phyloP scores from a whole-genome alignment of 805 yeast species.

The Lachancea quebecensis region DNA sequence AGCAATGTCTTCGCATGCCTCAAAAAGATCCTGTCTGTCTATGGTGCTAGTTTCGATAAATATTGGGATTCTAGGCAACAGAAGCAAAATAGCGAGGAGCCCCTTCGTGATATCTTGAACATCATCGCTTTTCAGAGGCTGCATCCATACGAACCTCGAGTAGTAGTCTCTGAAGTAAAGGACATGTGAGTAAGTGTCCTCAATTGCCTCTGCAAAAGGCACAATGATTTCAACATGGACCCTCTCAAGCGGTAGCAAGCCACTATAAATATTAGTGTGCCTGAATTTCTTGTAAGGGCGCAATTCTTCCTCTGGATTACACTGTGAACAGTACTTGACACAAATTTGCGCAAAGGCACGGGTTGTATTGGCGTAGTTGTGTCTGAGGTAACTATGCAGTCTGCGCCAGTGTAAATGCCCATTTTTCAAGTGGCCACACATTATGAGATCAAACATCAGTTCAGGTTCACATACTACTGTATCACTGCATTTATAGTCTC shows the following conservation, averaged over 20 bases:
- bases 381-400: conserved; percentile 14
- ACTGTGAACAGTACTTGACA: conserved; percentile 24
- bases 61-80: conserved; percentile 24
- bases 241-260: conserved; percentile 23
- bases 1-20: conserved; percentile 21
- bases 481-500: conserved; percentile 19
- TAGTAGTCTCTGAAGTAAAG: conserved; percentile 25
- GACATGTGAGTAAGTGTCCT: conserved; percentile 24
- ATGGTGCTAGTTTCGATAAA: conserved; percentile 26
- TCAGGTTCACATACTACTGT: conserved; percentile 28
- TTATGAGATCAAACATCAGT: conserved; percentile 21
- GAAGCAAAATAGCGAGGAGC: conserved; percentile 15
- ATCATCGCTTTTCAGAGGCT: conserved; percentile 23
- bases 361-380: conserved; percentile 24
- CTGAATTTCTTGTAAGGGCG: conserved; percentile 12
- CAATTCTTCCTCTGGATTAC: conserved; percentile 18
- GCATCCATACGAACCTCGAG: conserved; percentile 27
- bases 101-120: conserved; percentile 17
- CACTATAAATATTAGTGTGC: conserved; percentile 15
- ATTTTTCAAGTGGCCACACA: conserved; percentile 30
- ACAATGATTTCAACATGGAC: conserved; percentile 26
- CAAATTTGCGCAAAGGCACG: conserved; percentile 15
- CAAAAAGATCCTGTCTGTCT: conserved; percentile 26
- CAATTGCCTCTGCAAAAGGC: conserved; percentile 21
- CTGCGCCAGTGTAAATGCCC: conserved; percentile 17